Conservation (phyloP, 768 basidiomycete genomes). For the Rubroboletus pulcherrimus region DNA sequence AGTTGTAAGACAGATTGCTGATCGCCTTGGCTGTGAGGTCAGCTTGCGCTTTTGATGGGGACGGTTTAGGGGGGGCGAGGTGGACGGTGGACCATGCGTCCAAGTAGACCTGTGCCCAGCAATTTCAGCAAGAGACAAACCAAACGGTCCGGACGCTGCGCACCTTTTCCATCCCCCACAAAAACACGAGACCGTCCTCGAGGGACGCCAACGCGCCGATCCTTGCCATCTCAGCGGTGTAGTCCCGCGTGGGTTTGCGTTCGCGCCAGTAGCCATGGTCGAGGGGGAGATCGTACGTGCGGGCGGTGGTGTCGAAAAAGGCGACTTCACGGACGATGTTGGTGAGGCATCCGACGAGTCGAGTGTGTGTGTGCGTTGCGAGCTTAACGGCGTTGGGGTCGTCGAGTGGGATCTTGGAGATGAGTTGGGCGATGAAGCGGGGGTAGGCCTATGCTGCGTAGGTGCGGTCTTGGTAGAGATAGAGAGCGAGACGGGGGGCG, state of each 20-base stretch:
- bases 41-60: background rate
- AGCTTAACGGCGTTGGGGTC: conserved; percentile 2
- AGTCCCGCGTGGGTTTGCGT: conserved; percentile 60
- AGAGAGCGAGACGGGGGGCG: conserved; percentile 47
- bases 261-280: conserved; percentile 40
- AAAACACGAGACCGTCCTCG: conserved; percentile 63
- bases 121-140: background rate
- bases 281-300: conserved; percentile 42
- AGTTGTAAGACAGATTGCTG: conserved; percentile 53
- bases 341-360: conserved; percentile 50
- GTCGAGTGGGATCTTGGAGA: conserved; percentile 51
- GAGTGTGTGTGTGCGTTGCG: conserved; percentile 37
- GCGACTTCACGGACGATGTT: conserved; percentile 56
- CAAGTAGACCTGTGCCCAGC: conserved; percentile 52
- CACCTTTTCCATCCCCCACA: conserved; percentile 82
- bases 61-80: conserved; percentile 2
- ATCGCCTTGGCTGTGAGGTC: conserved; percentile 33
- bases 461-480: conserved; percentile 69
- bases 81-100: conserved; percentile 61
- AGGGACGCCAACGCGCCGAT: conserved; percentile 43
- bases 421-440: conserved; percentile 63
- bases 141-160: background rate
- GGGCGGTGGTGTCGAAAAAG: conserved; percentile 57
- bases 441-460: conserved; percentile 76
- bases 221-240: conserved; percentile 68